Conservation (phyloP, 768 basidiomycete genomes). For the Trametes cubensis region DNA sequence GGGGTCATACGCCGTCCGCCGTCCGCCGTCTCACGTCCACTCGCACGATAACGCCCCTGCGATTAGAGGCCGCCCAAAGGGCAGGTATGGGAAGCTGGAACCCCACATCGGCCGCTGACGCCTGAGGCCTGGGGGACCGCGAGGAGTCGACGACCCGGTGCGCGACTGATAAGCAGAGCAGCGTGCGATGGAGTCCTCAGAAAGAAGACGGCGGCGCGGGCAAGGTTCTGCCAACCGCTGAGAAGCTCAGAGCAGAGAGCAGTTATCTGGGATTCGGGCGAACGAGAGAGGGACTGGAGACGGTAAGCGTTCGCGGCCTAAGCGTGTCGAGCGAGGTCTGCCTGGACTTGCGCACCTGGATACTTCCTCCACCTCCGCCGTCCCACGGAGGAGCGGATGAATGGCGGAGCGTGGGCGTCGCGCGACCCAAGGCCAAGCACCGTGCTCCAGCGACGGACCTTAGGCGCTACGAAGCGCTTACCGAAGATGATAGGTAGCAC, state of each 20-base stretch:
- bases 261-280: too few species aligned
- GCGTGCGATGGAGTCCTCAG: too few species aligned
- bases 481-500: neutral
- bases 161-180: too few species aligned
- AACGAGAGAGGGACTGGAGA: neutral
- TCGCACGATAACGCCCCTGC: neutral
- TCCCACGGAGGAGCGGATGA: conserved; percentile 4
- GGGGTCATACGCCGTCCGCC: too few species aligned
- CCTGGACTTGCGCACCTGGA: neutral
- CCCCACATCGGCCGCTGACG: neutral
- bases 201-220: too few species aligned
- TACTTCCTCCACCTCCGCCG: neutral
- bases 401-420: conserved; percentile 2
- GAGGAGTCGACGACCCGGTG: too few species aligned
- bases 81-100: conserved; percentile 8
- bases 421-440: neutral
- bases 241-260: too few species aligned
- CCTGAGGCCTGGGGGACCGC: too few species aligned
- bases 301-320: neutral
- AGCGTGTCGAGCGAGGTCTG: neutral
- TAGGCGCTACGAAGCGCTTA: neutral
- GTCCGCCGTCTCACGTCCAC: neutral
- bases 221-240: too few species aligned
- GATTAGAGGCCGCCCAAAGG: neutral
- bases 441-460: neutral